These are phyloP conservation scores for Fusarium luffae DNA, from an alignment of 2,329 filamentous ascomycete genomes.

Conservation along the genomic window DNA sequence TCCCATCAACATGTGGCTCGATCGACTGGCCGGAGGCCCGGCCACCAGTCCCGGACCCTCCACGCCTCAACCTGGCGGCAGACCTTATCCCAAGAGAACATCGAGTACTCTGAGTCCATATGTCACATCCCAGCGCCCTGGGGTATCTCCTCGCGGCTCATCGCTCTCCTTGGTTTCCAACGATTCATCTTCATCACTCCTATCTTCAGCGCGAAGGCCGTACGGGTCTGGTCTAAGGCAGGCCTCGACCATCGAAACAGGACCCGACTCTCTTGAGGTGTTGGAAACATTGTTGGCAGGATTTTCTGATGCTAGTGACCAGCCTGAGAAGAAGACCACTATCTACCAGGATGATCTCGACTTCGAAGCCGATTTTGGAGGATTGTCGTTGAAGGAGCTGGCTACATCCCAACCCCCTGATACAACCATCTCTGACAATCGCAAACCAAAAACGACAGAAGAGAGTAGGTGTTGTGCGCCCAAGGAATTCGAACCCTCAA, in stretches of 20 bases:
- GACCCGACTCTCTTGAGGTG: slow-evolving; percentile 76
- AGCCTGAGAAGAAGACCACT: slow-evolving; percentile 24
- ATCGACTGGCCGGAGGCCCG: slow-evolving; percentile 79
- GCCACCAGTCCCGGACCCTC: slow-evolving; percentile 68
- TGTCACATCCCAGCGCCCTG: slow-evolving; percentile 74
- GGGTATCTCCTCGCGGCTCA: slow-evolving; percentile 76
- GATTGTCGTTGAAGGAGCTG: slow-evolving; percentile 79
- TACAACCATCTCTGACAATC: slow-evolving; percentile 41
- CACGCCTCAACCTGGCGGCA: slow-evolving; percentile 70
- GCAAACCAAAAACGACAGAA: slow-evolving; percentile 71
- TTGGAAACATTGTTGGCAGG: slow-evolving; percentile 63
- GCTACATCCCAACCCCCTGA: slow-evolving; percentile 53
- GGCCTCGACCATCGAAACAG: slow-evolving; percentile 61
- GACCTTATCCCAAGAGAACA: slow-evolving; percentile 74
- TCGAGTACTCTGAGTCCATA: slow-evolving; percentile 76
- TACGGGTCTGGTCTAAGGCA: slow-evolving; percentile 78
- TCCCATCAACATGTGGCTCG: slow-evolving; percentile 80
- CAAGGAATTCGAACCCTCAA: not conserved
- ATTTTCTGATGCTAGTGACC: slow-evolving; percentile 32
- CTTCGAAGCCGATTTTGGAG: slow-evolving; percentile 80
- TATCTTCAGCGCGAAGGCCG: slow-evolving; percentile 69
- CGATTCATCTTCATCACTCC: slow-evolving; percentile 80
- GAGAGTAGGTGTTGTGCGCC: slow-evolving; percentile 69
- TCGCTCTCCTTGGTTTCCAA: slow-evolving; percentile 81
- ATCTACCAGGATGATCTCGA: slow-evolving; percentile 66